Evolutionary conservation across 1,284 basidiomycete genomes (phyloP), one percentile per base, ranked within the genome.

Genomic region (Ganoderma lingzhi): DNA sequence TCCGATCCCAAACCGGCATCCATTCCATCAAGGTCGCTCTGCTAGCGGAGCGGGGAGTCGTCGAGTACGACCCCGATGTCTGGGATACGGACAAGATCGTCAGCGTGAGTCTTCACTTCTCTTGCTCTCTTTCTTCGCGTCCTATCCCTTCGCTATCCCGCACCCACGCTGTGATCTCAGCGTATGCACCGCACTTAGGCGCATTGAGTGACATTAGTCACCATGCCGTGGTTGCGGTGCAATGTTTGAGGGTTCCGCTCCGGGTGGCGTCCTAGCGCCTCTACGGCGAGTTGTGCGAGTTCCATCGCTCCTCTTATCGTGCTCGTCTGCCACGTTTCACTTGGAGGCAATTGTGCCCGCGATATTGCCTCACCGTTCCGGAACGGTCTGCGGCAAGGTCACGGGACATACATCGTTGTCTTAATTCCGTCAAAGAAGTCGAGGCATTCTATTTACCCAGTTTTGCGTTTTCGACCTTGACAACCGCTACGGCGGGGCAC

Each of bases 11-110:
- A 80, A 82, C 89, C 28, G 98, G 98, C 30, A 97, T 99, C 67
- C 81, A 90, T 69, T 94, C 91, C 8, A 84, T 98, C 69, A 95
- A 96, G 77, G 96, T 99, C 30, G 97, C 97, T 17, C 86, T 99
- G 23, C 87, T 99, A 35, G 94, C 98, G 12, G 97, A 99, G 81
- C 91, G 96, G 35, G 97, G 93, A 2, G 88, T 96, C 42, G 85
- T 99, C 73, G 94, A 96, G 78, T 99, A 94, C 77, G 95, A 98
- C 77, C 88, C 93, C 28, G 77, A 83, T 1, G 79, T 84, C n/a
- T 99, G 97, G 97, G 89, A 87, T 37, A 83, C 89, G 17, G 93
- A 92, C 58, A 94, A 92, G 78, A 86, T 98, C 67, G 86, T 94
- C 60, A 88, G 88, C 74, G 95, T 94, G 76, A 75, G 88, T 82